Base-by-base conservation (phyloP, 495 filamentous ascomycete genomes). In the Rostrohypoxylon terebratum region DNA sequence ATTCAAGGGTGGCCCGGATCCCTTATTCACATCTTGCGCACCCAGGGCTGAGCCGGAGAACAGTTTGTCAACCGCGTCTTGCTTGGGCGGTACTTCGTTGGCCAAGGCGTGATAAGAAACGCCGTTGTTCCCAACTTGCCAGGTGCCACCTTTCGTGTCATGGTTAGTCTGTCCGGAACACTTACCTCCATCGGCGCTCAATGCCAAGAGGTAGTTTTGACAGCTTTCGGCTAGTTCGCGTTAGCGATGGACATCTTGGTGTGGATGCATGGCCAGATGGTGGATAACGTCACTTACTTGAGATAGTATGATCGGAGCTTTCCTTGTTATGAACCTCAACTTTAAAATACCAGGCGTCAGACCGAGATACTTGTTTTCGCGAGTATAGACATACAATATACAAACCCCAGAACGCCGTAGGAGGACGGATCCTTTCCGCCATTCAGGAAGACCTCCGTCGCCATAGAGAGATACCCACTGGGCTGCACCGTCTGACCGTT, bases 281-380 rank as follows among this genome's bases (percentile, higher is more conserved):
- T 21, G 36, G 33, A 23, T 14, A 13, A 4, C 8, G 25, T 7
- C 14, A 69, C 76, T 74, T 18, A 77, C 75, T 63, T 57, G 71
- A 66, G 16, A 78, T 72, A 23, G 65, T 72, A 65, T 78, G 77
- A 60, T 72, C 63, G 14, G 72, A 72, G 50, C 42, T 59, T 44
- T 71, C 45, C 40, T 78, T 78, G 38, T 78, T 78, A 44, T 78
- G 77, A 2, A 78, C 73, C 61, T 78, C 77, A 38, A 78, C 77
- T 78, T n/a, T n/a, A n/a, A n/a, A n/a, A 55, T 13, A 14, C 13
- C 21, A 25, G 16, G 23, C 20, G 42, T 68, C 61, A 68, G 61
- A 42, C 20, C 9, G n/a, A 54, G 44, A 47, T 16, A 3, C 44
- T 44, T 42, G 4, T 36, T n/a, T 16, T 21, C 6, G n/a, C 0